These are phyloP conservation scores for Alternaria gaisen DNA, from an alignment of 2,329 filamentous ascomycete genomes.

Conservation along the genomic window DNA sequence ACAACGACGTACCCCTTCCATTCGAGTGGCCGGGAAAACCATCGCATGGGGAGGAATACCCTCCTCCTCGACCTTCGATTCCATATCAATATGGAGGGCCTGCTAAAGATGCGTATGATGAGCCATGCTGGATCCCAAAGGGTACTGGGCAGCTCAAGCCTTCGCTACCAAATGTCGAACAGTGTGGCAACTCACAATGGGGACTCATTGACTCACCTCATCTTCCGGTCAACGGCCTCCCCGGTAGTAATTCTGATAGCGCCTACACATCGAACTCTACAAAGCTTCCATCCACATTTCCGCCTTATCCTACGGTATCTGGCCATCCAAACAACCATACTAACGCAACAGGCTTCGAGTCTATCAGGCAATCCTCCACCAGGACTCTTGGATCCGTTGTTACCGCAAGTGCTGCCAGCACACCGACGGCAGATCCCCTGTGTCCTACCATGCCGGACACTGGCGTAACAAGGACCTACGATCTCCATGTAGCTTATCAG, in stretches of 20 bases:
- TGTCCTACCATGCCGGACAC: slow-evolving; percentile 45
- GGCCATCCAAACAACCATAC: slow-evolving; percentile 11
- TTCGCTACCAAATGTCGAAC: slow-evolving; percentile 31
- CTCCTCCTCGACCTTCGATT: slow-evolving; percentile 29
- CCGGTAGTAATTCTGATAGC: slow-evolving; percentile 15
- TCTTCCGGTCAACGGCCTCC: slow-evolving; percentile 33
- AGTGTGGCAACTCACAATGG: slow-evolving; percentile 43
- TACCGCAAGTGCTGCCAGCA: slow-evolving; percentile 6
- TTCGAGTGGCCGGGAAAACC: slow-evolving; percentile 40
- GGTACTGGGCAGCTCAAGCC: slow-evolving; percentile 28
- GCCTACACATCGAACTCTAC: slow-evolving; percentile 2
- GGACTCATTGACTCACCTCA: slow-evolving; percentile 38
- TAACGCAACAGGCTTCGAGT: slow-evolving; percentile 16
- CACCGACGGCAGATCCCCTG: slow-evolving; percentile 18
- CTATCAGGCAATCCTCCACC: slow-evolving; percentile 4
- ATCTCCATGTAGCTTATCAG: slow-evolving; percentile 38
- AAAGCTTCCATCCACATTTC: background rate
- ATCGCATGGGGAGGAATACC: slow-evolving; percentile 25
- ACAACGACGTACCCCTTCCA: slow-evolving; percentile 38
- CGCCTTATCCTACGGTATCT: slow-evolving; percentile 21
- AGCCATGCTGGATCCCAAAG: slow-evolving; percentile 41
- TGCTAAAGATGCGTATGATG: slow-evolving; percentile 28
- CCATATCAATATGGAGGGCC: slow-evolving; percentile 38
- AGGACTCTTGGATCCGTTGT: background rate
- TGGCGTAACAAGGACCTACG: slow-evolving; percentile 43